Evolutionary conservation across 1,139 yeast species (phyloP).

Genomic region (Yamadazyma oceani): DNA sequence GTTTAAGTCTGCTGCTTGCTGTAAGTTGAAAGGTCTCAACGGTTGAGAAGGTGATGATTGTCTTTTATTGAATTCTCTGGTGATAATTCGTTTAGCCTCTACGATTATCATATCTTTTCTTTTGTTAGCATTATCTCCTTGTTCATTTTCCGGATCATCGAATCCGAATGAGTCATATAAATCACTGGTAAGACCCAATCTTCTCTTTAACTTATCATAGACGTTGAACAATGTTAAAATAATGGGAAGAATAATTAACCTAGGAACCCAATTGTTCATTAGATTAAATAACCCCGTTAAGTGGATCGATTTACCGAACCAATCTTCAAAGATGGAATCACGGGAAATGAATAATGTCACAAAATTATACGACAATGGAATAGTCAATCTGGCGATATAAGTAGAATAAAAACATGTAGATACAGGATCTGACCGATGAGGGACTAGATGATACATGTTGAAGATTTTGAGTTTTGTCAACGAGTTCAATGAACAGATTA

Average conservation of each 20-base stretch:
- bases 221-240: conserved; percentile 61
- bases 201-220: conserved; percentile 62
- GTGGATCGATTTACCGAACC: conserved; percentile 75
- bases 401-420: conserved; percentile 77
- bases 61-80: conserved; percentile 35
- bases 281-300: conserved; percentile 72
- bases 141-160: conserved; percentile 30
- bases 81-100: conserved; percentile 43
- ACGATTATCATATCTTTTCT: conserved; percentile 40
- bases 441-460: conserved; percentile 73
- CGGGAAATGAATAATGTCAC: conserved; percentile 60
- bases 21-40: conserved; percentile 28
- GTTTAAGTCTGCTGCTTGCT: conserved; percentile 31
- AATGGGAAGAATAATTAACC: conserved; percentile 70
- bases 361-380: conserved; percentile 80
- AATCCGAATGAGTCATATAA: conserved; percentile 60
- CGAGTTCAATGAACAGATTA: conserved; percentile 62
- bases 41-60: conserved; percentile 17
- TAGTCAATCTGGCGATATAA: conserved; percentile 78
- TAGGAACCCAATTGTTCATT: conserved; percentile 73
- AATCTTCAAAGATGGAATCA: conserved; percentile 49
- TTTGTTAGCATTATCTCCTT: conserved; percentile 23
- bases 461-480: conserved; percentile 68
- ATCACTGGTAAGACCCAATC: conserved; percentile 43
- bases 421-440: conserved; percentile 68